Evolutionary conservation across 1,284 basidiomycete genomes (phyloP).

Genomic region (Psilocybe mexicana): DNA sequence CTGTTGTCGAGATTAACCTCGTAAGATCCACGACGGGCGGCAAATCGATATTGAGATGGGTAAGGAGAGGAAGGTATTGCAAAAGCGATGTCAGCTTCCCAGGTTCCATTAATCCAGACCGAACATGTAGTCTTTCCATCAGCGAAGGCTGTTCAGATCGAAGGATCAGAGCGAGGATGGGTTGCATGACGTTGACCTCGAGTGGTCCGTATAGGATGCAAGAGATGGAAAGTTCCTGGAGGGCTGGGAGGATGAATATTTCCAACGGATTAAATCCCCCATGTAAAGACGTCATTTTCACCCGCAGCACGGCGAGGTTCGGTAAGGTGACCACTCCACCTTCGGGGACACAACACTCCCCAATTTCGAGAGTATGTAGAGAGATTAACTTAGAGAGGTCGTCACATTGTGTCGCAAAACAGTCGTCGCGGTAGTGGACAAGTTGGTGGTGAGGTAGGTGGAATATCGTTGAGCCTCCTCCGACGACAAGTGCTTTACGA

Average conservation of each 20-base stretch:
- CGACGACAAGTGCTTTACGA: background rate
- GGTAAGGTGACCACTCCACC: background rate
- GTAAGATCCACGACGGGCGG: background rate
- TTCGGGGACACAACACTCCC: background rate
- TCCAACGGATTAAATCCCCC: background rate
- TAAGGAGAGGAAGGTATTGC: background rate
- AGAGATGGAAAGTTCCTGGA: background rate
- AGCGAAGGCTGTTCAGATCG: background rate
- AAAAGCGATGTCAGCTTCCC: background rate
- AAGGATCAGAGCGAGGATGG: background rate
- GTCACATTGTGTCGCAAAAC: background rate
- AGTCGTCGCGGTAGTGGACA: background rate
- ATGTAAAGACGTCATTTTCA: background rate
- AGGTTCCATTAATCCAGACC: background rate
- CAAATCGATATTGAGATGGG: background rate
- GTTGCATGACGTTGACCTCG: background rate
- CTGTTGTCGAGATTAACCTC: background rate
- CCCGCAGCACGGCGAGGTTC: background rate
- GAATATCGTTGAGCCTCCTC: background rate
- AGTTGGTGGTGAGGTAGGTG: background rate
- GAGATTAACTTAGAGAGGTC: background rate
- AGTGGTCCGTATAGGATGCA: background rate
- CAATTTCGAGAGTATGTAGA: background rate
- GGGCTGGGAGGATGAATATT: background rate
- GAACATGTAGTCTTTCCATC: background rate